These are phyloP conservation scores for Erodium moschatum DNA, from an alignment of 441 rosid species.

Conservation along the genomic window DNA sequence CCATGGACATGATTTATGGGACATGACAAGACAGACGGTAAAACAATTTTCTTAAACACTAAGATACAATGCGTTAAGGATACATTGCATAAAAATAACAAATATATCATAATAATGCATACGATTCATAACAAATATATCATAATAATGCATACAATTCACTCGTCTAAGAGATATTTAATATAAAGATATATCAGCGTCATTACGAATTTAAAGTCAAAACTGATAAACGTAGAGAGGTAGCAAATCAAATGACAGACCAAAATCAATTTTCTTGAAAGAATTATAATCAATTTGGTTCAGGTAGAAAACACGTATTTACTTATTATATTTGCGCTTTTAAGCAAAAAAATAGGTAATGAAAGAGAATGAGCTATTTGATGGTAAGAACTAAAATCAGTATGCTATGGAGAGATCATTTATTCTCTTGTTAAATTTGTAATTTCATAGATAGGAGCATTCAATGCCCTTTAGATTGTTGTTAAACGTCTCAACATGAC, in stretches of 20 bases:
- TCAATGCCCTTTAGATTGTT: too few species aligned
- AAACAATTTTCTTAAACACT: not conserved
- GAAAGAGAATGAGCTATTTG: not conserved
- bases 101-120: too few species aligned
- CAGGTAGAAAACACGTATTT: not conserved
- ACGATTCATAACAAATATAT: too few species aligned
- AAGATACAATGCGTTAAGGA: not conserved
- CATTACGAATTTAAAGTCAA: not conserved
- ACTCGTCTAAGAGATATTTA: too few species aligned
- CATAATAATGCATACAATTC: too few species aligned
- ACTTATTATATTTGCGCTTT: not conserved
- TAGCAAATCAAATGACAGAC: not conserved
- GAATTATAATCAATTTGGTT: not conserved
- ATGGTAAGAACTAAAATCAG: not conserved
- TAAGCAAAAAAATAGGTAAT: not conserved
- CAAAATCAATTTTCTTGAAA: not conserved
- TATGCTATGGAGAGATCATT: not conserved
- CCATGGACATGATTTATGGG: not conserved
- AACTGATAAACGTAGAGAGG: not conserved
- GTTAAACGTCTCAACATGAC: not conserved
- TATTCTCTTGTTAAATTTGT: too few species aligned
- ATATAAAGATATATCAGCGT: too few species aligned
- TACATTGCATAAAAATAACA: too few species aligned
- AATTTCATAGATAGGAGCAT: too few species aligned
- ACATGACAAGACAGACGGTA: not conserved